These are phyloP conservation scores for Lachancea lanzarotensis DNA, from an alignment of 805 yeast species.

Conservation along the genomic window DNA sequence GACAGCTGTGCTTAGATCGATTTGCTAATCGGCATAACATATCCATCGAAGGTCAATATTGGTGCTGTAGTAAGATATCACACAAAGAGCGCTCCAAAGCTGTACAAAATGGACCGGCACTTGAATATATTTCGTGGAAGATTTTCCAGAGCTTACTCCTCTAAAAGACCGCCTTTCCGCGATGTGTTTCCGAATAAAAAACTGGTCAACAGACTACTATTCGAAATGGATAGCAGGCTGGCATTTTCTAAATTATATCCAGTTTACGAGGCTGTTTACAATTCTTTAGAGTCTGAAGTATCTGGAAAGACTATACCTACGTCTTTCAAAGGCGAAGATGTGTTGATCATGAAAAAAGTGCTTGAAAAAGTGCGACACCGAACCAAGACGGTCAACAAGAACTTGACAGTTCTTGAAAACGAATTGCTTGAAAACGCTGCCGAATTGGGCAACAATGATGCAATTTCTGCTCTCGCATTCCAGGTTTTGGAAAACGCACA, in stretches of 20 bases:
- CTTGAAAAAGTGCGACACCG: constrained; percentile 54
- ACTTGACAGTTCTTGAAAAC: constrained; percentile 57
- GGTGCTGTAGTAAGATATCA: too few relatives aligned
- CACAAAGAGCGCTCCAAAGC: neutral
- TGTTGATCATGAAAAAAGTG: constrained; percentile 62
- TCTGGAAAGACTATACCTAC: constrained; percentile 36
- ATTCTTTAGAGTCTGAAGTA: constrained; percentile 34
- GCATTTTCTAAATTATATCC: constrained; percentile 50
- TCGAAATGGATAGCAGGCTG: constrained; percentile 58
- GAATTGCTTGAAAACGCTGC: constrained; percentile 78
- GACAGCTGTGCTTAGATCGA: too few relatives aligned
- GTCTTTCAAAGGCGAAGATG: constrained; percentile 47
- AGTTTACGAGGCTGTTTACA: constrained; percentile 46
- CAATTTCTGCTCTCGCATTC: constrained; percentile 67
- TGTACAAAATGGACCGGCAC: neutral
- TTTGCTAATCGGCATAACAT: too few relatives aligned
- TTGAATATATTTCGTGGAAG: neutral
- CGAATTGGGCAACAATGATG: constrained; percentile 74
- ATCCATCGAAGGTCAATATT: too few relatives aligned
- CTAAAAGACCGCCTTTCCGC: constrained; percentile 34
- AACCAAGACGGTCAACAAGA: constrained; percentile 52
- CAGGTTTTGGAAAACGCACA: constrained; percentile 44
- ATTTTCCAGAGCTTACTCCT: neutral
- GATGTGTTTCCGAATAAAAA: constrained; percentile 54
- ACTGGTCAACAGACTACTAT: constrained; percentile 50